Evolutionary conservation across 441 rosid genomes (phyloP).

Genomic region (Adansonia grandidieri): DNA sequence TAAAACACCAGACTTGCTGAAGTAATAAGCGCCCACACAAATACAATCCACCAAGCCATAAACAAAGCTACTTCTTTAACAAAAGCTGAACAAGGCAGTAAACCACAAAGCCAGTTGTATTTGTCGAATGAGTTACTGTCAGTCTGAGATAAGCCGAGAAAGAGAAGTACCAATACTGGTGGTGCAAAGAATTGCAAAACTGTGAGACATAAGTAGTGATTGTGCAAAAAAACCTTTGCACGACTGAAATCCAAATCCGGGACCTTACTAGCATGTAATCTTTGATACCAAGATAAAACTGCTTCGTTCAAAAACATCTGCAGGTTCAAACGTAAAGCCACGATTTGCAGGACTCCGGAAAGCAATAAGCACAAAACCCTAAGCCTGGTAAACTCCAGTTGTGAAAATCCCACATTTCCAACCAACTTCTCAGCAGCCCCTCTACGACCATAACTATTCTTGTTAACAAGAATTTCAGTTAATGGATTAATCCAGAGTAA

Average conservation of each 20-base stretch:
- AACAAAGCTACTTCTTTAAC: conserved; percentile 53
- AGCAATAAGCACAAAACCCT: conserved; percentile 59
- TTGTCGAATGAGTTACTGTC: conserved; percentile 50
- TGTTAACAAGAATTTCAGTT: conserved; percentile 51
- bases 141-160: conserved; percentile 67
- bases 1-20: conserved; percentile 65
- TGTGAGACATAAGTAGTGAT: conserved; percentile 80
- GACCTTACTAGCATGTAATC: conserved; percentile 79
- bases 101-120: conserved; percentile 45
- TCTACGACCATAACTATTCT: conserved; percentile 27
- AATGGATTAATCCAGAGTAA: conserved; percentile 87
- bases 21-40: conserved; percentile 65
- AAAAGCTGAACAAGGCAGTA: conserved; percentile 58
- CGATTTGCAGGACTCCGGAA: conserved; percentile 58
- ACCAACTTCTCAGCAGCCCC: conserved; percentile 42
- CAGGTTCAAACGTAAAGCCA: conserved; percentile 69
- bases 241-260: conserved; percentile 90
- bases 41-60: conserved; percentile 90
- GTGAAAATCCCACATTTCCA: conserved; percentile 67
- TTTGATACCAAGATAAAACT: conserved; percentile 85
- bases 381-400: conserved; percentile 48
- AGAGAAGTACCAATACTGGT: conserved; percentile 57
- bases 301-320: conserved; percentile 97
- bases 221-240: conserved; percentile 89
- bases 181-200: conserved; percentile 76